Evolutionary conservation across 2,329 filamentous ascomycete genomes (phyloP), one percentile per base, ranked within the genome.

Genomic region (Albophoma yamanashiensis): DNA sequence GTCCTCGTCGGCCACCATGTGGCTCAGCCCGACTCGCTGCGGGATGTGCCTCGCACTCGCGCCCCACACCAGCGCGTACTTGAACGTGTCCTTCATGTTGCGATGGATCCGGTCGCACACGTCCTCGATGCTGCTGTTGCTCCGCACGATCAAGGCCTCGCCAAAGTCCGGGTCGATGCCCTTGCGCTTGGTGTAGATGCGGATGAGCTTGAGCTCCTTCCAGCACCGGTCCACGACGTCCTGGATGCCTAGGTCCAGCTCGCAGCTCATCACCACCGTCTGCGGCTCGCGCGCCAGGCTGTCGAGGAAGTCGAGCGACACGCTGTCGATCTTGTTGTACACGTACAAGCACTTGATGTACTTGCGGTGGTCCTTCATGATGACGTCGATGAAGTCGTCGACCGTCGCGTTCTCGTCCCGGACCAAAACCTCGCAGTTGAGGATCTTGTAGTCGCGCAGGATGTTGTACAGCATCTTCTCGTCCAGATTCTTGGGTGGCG

Each of bases 401-500:
- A 99, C 92, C 1, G 94, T 97, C 47, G 89, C 91, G 72, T 95
- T 87, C 70, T 99, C 94, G 72, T 99, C 94, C 68, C 94, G 89
- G 20, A 99, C 86, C 27, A 99, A 84, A 0, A 99, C 92, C 74
- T 99, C 94, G 76, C 89, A 94, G 79, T 99, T 99, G 62, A 99
- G 84, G 67, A 99, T 92, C 79, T 97, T 97, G 85, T 99, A 99
- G 81, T 99, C 94, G 66, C 91, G 89, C 57, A 99, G 82, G 70
- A 99, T 97, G 78, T 96, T 97, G 81, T 88, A 96, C 62, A 99
- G 82, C 90, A 99, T 96, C 78, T 95, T 97, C 75, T 99, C 93
- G 75, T 99, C 94, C 61, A 99, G 80, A 62, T 89, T 78, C 74
- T 97, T 97, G 4, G 94, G 93, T 3, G 94, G 89, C 5, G 85